Base-by-base conservation (phyloP, 1,284 basidiomycete species). In the Anthracocystis setariae region DNA sequence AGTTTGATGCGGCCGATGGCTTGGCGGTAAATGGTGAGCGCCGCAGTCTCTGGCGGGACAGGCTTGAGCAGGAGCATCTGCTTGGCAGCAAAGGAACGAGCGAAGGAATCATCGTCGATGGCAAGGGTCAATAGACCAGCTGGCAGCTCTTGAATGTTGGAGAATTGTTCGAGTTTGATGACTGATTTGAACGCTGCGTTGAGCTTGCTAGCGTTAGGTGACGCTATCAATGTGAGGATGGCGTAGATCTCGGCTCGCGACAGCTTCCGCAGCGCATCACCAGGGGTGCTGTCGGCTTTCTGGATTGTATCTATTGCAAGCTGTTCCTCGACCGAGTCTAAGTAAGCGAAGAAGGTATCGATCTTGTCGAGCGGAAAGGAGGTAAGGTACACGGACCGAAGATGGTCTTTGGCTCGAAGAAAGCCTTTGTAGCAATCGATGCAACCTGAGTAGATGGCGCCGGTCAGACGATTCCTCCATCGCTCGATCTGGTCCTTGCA, bases 341-440 rank as follows among this genome's bases (percentile, higher is more conserved):
- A 25, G 46, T 62, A 67, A n/a, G 64, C 55, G 33, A 76, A 67
- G 50, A 77, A 73, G 8, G 62, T 55, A 20, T 65, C 65, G 43
- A 78, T 42, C 46, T 68, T 68, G 27, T 66, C 63, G 13, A 12
- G 8, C 5, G 73, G 56, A n/a, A 66, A 76, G 35, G 54, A 42
- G 12, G 56, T 56, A 23, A 73, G 69, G 29, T 70, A 67, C 29
- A 47, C 44, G 42, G 48, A 21, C 29, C 59, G 55, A 21, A 74
- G 64, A 18, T 54, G 64, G 15, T 68, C 46, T 20, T 71, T 73
- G 18, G 68, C 74, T 8, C 35, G 42, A 40, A 77, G 51, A 18
- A 64, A 76, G 27, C 64, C 70, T 20, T 71, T 63, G 57, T 72
- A 76, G 57, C 75, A 77, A 8, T 74, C 73, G 50, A 67, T n/a